These are phyloP conservation scores for Schizochytrium sp. DNA, from an alignment of 108 stramenopile genomes.

Conservation along the genomic window DNA sequence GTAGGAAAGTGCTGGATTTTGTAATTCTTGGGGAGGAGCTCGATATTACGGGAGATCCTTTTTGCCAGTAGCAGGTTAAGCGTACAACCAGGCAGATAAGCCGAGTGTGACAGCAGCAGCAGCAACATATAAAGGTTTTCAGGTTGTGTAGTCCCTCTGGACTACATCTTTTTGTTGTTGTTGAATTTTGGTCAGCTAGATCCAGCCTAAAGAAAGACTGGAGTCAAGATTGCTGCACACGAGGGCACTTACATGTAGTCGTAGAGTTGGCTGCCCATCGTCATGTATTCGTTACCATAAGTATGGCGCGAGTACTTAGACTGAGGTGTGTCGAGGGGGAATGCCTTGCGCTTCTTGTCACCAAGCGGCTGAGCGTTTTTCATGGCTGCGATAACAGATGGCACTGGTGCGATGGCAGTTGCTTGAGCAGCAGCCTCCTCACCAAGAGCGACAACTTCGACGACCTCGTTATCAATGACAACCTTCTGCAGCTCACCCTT, in stretches of 20 bases:
- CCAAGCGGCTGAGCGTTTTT: background rate
- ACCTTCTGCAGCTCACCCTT: constrained; percentile 1
- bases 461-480: constrained; percentile 40
- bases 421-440: constrained; percentile 40
- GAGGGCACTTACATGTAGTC: background rate
- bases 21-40: too few species aligned
- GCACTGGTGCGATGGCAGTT: constrained; percentile 15
- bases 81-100: too few species aligned
- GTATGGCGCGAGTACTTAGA: background rate
- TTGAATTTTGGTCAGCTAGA: too few species aligned
- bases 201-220: too few species aligned
- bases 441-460: constrained; percentile 15
- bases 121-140: too few species aligned
- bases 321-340: background rate
- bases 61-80: too few species aligned
- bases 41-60: too few species aligned
- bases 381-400: constrained; percentile 30
- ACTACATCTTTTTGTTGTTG: too few species aligned
- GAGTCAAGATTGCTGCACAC: too few species aligned
- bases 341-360: constrained; percentile 35
- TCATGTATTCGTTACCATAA: background rate
- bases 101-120: too few species aligned
- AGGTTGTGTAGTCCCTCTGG: too few species aligned
- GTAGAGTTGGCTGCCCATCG: background rate
- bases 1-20: too few species aligned